Evolutionary conservation across 1,284 basidiomycete genomes (phyloP).

Genomic region (Boletellus deceptivus): DNA sequence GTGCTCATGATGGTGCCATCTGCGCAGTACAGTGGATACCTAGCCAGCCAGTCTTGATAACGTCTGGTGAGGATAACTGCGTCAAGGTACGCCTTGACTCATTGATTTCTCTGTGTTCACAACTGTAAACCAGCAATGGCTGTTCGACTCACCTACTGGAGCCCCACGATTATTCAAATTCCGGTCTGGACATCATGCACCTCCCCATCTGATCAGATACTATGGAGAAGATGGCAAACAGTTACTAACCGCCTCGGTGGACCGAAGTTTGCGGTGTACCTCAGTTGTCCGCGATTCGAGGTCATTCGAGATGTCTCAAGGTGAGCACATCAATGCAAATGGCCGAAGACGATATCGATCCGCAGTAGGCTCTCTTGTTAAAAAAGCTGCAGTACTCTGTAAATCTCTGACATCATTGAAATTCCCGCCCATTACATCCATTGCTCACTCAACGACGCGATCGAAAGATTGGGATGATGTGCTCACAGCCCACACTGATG

Average conservation of each 20-base stretch:
- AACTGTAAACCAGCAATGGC: slow-evolving; percentile 78
- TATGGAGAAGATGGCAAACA: slow-evolving; percentile 97
- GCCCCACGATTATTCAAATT: slow-evolving; percentile 88
- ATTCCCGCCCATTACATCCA: slow-evolving; percentile 71
- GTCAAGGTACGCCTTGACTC: slow-evolving; percentile 62
- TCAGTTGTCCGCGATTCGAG: slow-evolving; percentile 93
- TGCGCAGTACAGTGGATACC: slow-evolving; percentile 85
- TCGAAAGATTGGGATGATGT: slow-evolving; percentile 99
- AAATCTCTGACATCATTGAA: slow-evolving; percentile 81
- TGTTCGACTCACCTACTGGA: slow-evolving; percentile 88
- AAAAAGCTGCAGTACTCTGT: slow-evolving; percentile 80
- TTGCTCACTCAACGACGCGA: slow-evolving; percentile 79
- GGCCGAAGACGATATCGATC: not conserved
- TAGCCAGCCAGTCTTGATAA: slow-evolving; percentile 86
- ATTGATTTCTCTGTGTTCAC: slow-evolving; percentile 1
- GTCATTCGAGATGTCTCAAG: slow-evolving; percentile 94
- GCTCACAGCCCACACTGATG: slow-evolving; percentile 84
- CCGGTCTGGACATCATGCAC: slow-evolving; percentile 88
- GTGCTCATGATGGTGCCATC: slow-evolving; percentile 84
- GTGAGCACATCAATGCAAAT: slow-evolving; percentile 36
- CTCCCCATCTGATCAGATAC: slow-evolving; percentile 90
- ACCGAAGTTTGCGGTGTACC: slow-evolving; percentile 86
- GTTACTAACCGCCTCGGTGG: slow-evolving; percentile 82
- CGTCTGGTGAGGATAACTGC: slow-evolving; percentile 89
- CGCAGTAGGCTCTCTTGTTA: slow-evolving; percentile 70